Percentiles rank a stretch among this genome's conserved stretches.
phyloP scores from a whole-genome alignment of 345 rosid species.

The Brassica rapa region DNA sequence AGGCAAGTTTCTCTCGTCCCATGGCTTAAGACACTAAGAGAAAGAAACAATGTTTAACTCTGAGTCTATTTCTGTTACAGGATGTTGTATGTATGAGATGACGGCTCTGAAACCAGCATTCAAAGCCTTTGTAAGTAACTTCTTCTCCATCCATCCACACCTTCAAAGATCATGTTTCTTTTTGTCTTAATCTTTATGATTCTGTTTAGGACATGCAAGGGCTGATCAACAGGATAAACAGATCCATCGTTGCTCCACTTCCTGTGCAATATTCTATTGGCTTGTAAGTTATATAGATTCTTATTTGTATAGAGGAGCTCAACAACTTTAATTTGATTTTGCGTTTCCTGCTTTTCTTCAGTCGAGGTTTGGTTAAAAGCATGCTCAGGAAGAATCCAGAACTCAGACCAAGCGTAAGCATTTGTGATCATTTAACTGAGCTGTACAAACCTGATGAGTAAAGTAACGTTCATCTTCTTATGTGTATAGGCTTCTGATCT shows the following conservation, averaged over 20 bases:
- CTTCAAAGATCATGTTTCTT: slow-evolving; percentile 15
- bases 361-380: slow-evolving; percentile 91
- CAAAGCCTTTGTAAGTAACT: slow-evolving; percentile 82
- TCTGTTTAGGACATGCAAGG: slow-evolving; percentile 96
- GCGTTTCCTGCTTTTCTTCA: slow-evolving; percentile 33
- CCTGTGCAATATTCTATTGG: slow-evolving; percentile 82
- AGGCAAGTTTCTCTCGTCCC: slow-evolving; percentile 51
- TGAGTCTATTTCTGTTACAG: slow-evolving; percentile 47
- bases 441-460: slow-evolving; percentile 5
- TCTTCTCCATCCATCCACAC: slow-evolving; percentile 7
- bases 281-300: slow-evolving; percentile 60
- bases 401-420: slow-evolving; percentile 87
- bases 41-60: slow-evolving; percentile 11
- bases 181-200: slow-evolving; percentile 6
- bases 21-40: slow-evolving; percentile 17
- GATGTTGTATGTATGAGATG: slow-evolving; percentile 99
- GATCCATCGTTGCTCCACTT: slow-evolving; percentile 91
- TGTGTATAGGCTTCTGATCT: slow-evolving; percentile 81
- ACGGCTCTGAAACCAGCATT: slow-evolving; percentile 88
- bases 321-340: not conserved
- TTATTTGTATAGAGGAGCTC: not conserved
- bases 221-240: slow-evolving; percentile 89
- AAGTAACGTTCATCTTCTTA: slow-evolving; percentile 17
- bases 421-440: slow-evolving; percentile 11
- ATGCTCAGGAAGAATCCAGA: slow-evolving; percentile 99